Evolutionary conservation across 164 flowering plant genomes (phyloP).

Genomic region (Nelumbo lutea): DNA sequence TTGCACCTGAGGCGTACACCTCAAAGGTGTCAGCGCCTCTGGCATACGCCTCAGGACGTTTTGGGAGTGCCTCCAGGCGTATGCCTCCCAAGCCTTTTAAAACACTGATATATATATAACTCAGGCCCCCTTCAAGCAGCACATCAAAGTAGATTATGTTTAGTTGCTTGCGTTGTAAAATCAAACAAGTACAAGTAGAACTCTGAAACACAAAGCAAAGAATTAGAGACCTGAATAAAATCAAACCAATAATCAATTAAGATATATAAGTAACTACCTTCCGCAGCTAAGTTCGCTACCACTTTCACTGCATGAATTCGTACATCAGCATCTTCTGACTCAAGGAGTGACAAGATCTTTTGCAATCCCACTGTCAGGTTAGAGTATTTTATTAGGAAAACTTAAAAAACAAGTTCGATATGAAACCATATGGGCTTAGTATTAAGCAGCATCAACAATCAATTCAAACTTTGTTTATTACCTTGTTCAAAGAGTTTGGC

Average conservation of each 20-base stretch:
- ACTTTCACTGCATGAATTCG: slow-evolving; percentile 98
- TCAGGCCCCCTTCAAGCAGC: background rate
- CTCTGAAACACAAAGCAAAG: background rate
- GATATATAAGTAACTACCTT: slow-evolving; percentile 44
- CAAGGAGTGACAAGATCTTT: slow-evolving; percentile 88
- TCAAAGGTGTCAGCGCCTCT: too few relatives aligned
- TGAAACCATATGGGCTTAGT: background rate
- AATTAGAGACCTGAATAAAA: background rate
- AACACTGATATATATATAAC: too few relatives aligned
- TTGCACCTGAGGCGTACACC: too few relatives aligned
- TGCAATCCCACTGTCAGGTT: slow-evolving; percentile 83
- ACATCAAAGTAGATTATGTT: background rate
- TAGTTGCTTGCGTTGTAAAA: background rate
- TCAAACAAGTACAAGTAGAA: background rate
- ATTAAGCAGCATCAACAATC: background rate
- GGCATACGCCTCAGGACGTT: too few relatives aligned
- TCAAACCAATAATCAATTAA: background rate
- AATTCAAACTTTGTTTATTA: slow-evolving; percentile 9
- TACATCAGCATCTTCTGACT: slow-evolving; percentile 88
- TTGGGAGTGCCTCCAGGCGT: too few relatives aligned
- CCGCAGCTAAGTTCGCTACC: slow-evolving; percentile 96
- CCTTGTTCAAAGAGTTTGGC: slow-evolving; percentile 97
- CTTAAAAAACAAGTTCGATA: background rate
- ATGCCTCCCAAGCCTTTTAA: too few relatives aligned
- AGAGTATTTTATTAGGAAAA: slow-evolving; percentile 3